phyloP scores from a whole-genome alignment of 2,329 filamentous ascomycete genomes.

The Diplodia seriata region DNA sequence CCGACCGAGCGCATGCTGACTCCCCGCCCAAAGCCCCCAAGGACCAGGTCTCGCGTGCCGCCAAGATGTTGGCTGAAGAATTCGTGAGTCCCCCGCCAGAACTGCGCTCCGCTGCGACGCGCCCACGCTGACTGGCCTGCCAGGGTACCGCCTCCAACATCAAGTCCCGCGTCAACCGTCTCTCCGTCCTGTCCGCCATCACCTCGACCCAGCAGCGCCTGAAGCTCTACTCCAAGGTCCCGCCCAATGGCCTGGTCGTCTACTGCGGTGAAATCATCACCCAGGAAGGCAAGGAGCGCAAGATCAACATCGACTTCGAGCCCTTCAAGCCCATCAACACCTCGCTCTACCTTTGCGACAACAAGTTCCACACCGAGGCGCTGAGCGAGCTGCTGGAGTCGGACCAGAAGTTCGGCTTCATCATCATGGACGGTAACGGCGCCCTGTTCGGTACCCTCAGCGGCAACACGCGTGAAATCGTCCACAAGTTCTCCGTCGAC shows the following conservation, averaged over 20 bases:
- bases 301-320: conserved; percentile 99
- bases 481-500: conserved; percentile 99
- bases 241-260: conserved; percentile 94
- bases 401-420: conserved; percentile 99
- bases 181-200: conserved; percentile 96
- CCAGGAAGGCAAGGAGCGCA: conserved; percentile 96
- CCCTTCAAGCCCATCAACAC: conserved; percentile 99
- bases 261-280: conserved; percentile 99
- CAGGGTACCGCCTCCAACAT: conserved; percentile 98
- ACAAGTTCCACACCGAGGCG: conserved; percentile 99
- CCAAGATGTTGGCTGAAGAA: conserved; percentile 99
- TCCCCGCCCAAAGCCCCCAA: conserved; percentile 74
- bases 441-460: conserved; percentile 95
- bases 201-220: conserved; percentile 98
- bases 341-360: conserved; percentile 98
- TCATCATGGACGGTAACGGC: conserved; percentile 99
- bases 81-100: conserved; percentile 71
- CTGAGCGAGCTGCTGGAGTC: conserved; percentile 96
- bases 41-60: conserved; percentile 93
- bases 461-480: conserved; percentile 93
- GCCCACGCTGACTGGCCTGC: conserved; percentile 7
- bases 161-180: conserved; percentile 98
- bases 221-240: conserved; percentile 99
- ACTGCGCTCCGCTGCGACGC: conserved; percentile 34
- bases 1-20: conserved; percentile 22